Base-by-base conservation (phyloP, 108 stramenopile genomes). In the Pinguiococcus pyrenoidosus region DNA sequence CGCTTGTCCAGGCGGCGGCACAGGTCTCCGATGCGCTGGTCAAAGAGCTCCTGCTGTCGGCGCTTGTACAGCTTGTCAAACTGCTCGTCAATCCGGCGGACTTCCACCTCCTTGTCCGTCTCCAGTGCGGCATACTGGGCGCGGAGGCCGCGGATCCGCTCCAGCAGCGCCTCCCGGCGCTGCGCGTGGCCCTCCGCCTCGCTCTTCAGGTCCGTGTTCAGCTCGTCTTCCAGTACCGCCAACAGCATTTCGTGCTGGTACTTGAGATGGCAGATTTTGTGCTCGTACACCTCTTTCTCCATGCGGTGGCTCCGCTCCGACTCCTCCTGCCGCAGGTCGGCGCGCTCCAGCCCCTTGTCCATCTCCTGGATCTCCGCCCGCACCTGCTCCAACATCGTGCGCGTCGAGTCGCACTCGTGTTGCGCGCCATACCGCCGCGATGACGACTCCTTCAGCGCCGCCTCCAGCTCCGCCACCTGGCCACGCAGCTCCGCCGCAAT, bases 251-350 rank as follows among this genome's bases (percentile, higher is more conserved):
- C 53, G 63, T 79, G 77, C 73, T 76, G 73, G 54, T 79, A 79
- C 45, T 79, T 73, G 20, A 79, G 69, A 29, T 79, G 77, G 32
- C 70, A 72, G 22, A 79, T 75, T 37, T 79, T 79, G 38, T 79
- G 73, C 30, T 55, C 65, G 62, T 79, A 79, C 23, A 68, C 70
- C 25, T 71, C 44, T 7, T 74, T 55, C 37, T 79, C 77, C 27
- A 77, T 73, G 27, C 74, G 58, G 68, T 62, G 67, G 44, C 68
- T 14, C 16, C n/a, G n/a, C n/a, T n/a, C n/a, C n/a, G n/a, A n/a
- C n/a, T n/a, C n/a, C n/a, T n/a, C n/a, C n/a, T n/a, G n/a, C n/a
- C n/a, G n/a, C n/a, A n/a, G n/a, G n/a, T n/a, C n/a, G n/a, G n/a
- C n/a, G n/a, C n/a, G n/a, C n/a, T n/a, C n/a, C n/a, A n/a, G n/a